These are phyloP conservation scores for Leucaena leucocephala DNA, from an alignment of 306 rosid genomes.

Conservation along the genomic window DNA sequence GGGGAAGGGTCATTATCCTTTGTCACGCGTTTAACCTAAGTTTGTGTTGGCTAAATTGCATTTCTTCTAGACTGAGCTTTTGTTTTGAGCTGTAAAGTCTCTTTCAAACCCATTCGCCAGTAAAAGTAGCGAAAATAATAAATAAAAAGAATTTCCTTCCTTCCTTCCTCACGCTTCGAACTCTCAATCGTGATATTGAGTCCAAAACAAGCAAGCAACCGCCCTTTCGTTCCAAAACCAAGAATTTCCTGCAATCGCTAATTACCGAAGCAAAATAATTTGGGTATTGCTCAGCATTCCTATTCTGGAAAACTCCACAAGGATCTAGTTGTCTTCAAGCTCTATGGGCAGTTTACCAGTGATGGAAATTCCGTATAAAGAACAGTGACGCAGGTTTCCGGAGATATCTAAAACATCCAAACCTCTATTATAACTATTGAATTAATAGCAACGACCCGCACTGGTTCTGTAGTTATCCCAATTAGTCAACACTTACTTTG, in stretches of 20 bases:
- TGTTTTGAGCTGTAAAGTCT: background rate
- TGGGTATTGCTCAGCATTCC: background rate
- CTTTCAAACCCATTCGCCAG: background rate
- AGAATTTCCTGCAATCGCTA: background rate
- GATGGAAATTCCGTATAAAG: too few relatives aligned
- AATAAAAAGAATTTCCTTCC: background rate
- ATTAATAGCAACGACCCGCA: background rate
- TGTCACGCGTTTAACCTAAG: background rate
- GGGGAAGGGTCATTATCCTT: background rate
- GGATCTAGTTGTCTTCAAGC: background rate
- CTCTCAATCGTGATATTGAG: background rate
- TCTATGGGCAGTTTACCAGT: background rate
- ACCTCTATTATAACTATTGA: background rate
- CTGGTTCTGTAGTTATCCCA: background rate
- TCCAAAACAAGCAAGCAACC: background rate
- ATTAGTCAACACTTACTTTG: too few relatives aligned
- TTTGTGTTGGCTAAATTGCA: background rate
- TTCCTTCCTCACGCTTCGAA: background rate
- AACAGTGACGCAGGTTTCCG: background rate
- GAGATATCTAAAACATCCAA: background rate
- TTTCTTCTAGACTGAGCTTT: background rate
- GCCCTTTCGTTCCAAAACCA: background rate
- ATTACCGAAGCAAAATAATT: background rate
- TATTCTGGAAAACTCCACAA: background rate
- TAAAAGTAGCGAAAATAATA: background rate